Base-by-base conservation (phyloP, 768 basidiomycete species). In the Boletus sensibilis region DNA sequence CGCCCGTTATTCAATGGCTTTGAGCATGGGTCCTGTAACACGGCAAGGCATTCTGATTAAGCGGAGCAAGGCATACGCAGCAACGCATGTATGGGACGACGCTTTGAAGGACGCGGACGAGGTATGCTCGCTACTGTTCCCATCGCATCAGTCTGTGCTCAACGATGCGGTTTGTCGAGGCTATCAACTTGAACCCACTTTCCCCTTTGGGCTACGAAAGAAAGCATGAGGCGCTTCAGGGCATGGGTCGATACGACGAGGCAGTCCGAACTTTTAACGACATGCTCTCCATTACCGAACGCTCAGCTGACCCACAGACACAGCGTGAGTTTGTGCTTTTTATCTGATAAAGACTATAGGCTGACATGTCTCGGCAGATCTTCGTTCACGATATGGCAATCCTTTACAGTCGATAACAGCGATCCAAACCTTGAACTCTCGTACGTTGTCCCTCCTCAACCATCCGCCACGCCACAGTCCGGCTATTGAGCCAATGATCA, bases 241-340 rank as follows among this genome's bases (percentile, higher is more conserved):
- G 57, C 20, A 72, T 2, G 72, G 62, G 12, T 29, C 56, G 43
- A 20, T 39, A 49, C 31, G 49, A 54, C 14, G 52, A 60, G 21
- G 43, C 42, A 29, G 23, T 13, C 18, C 38, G 8, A 21, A 12
- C 43, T 13, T 37, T 50, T 0, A n/a, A 29, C 16, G 27, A 16
- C 12, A 47, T 50, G 52, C 13, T 25, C 25, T 50, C 56, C 14
- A 29, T 23, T 42, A 31, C 39, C 13, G 49, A 34, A 41, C 57
- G 3, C 4, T 42, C 57, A 18, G 10, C 23, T 29, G 33, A 52
- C 40, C 27, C 34, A 27, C 47, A 23, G 3, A 38, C 14, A 18
- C 29, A 21, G 20, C 11, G 55, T 55, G 14, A 46, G 52, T 34
- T 10, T 20, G n/a, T 18, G 18, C 29, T 44, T 20, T 14, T 33